These are phyloP conservation scores for Trichoderma asperellum DNA, from an alignment of 2,329 filamentous ascomycete species.

Conservation along the genomic window DNA sequence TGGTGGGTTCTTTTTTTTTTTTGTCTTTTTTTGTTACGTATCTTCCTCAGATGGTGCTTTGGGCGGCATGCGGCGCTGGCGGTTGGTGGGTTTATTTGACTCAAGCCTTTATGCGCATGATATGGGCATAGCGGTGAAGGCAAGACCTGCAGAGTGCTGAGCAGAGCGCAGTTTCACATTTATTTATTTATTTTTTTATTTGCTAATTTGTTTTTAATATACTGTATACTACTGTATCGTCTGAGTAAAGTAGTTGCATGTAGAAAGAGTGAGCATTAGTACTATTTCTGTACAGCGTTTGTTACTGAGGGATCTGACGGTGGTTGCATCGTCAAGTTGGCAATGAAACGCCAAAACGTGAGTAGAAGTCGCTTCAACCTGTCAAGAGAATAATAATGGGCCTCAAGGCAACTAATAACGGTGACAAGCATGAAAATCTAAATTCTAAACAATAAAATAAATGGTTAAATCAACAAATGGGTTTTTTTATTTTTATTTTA, in stretches of 20 bases:
- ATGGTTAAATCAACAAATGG: not conserved
- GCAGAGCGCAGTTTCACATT: not conserved
- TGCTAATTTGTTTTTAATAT: too few species aligned
- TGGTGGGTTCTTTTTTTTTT: not conserved
- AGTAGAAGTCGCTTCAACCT: not conserved
- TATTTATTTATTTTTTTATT: not conserved
- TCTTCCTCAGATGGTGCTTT: not conserved
- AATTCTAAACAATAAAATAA: not conserved
- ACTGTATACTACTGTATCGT: too few species aligned
- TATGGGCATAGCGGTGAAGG: constrained; percentile 19
- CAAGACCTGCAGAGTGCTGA: constrained; percentile 11
- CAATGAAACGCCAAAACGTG: not conserved
- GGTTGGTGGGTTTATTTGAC: not conserved
- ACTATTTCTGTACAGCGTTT: not conserved
- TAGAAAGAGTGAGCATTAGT: not conserved
- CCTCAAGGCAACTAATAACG: not conserved
- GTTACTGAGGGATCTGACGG: not conserved
- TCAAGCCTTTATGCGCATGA: not conserved
- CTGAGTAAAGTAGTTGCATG: not conserved
- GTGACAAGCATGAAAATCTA: not conserved
- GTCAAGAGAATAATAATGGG: not conserved
- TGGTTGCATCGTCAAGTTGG: not conserved
- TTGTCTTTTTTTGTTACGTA: not conserved
- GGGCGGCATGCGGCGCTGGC: not conserved
- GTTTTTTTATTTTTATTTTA: not conserved